Percentiles rank a stretch among this genome's conserved stretches.
phyloP scores from a whole-genome alignment of 306 rosid genomes.

The Astragalus glycyphyllos region DNA sequence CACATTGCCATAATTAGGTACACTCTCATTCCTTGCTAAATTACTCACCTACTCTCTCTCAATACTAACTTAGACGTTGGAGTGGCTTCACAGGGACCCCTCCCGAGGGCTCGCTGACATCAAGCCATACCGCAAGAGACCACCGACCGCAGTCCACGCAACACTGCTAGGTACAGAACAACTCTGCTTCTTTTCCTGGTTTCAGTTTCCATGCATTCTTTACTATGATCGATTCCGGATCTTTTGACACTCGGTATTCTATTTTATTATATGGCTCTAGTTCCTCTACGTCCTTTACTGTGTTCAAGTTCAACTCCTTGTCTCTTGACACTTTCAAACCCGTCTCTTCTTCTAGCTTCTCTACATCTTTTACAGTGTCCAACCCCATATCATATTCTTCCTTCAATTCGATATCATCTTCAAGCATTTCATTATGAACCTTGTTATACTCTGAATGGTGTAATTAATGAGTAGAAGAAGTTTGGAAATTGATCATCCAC shows the following conservation, averaged over 20 bases:
- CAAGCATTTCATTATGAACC: slow-evolving; percentile 44
- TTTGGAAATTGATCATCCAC: too few relatives aligned
- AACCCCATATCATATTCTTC: slow-evolving; percentile 38
- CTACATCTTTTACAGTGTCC: slow-evolving; percentile 42
- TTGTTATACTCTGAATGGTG: slow-evolving; percentile 36
- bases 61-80: too few relatives aligned
- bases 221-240: slow-evolving; percentile 30
- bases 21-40: too few relatives aligned
- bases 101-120: too few relatives aligned
- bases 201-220: slow-evolving; percentile 38
- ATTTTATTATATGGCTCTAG: slow-evolving; percentile 28
- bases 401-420: slow-evolving; percentile 45
- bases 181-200: slow-evolving; percentile 28
- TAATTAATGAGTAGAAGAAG: slow-evolving; percentile 10
- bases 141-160: too few relatives aligned
- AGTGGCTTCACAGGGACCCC: too few relatives aligned
- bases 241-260: slow-evolving; percentile 32
- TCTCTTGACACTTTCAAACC: slow-evolving; percentile 36
- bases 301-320: slow-evolving; percentile 33
- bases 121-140: too few relatives aligned
- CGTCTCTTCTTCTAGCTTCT: slow-evolving; percentile 40
- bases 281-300: slow-evolving; percentile 42
- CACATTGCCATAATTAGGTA: too few relatives aligned
- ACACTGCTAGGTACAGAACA: too few relatives aligned
- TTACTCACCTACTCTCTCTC: too few relatives aligned